Evolutionary conservation across 2,329 filamentous ascomycete genomes (phyloP).

Genomic region (Amylocarpus encephaloides): DNA sequence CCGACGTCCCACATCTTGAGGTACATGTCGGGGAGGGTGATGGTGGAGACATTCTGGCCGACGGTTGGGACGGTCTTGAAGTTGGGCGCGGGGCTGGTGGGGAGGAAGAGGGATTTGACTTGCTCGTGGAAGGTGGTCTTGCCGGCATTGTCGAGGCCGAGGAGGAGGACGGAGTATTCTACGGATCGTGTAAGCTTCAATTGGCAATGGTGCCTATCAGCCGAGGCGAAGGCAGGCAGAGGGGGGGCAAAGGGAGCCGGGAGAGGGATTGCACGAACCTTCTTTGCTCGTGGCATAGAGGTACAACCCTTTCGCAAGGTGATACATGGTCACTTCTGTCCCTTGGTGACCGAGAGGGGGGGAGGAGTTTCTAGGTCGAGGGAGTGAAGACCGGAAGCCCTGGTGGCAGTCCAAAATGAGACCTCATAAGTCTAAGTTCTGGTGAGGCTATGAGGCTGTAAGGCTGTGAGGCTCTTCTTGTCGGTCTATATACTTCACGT

Average conservation of each 20-base stretch:
- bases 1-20: slow-evolving; percentile 98
- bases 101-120: slow-evolving; percentile 80
- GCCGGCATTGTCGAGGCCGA: slow-evolving; percentile 95
- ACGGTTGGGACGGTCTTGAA: slow-evolving; percentile 91
- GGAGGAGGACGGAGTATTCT: slow-evolving; percentile 97
- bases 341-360: not conserved
- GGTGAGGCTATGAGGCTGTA: not conserved
- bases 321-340: slow-evolving; percentile 62
- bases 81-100: slow-evolving; percentile 55
- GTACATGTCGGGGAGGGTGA: slow-evolving; percentile 89
- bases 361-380: not conserved
- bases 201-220: slow-evolving; percentile 4
- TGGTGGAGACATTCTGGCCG: slow-evolving; percentile 91
- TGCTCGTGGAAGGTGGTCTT: slow-evolving; percentile 98
- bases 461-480: not conserved
- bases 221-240: not conserved
- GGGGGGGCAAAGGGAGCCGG: not conserved
- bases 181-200: not conserved
- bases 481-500: not conserved
- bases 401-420: not conserved
- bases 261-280: slow-evolving; percentile 45
- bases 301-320: slow-evolving; percentile 91
- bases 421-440: slow-evolving; percentile 2
- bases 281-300: slow-evolving; percentile 95
- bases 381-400: slow-evolving; percentile 3